Evolutionary conservation across 2,329 filamentous ascomycete genomes (phyloP).

Genomic region (Fusarium setosum): DNA sequence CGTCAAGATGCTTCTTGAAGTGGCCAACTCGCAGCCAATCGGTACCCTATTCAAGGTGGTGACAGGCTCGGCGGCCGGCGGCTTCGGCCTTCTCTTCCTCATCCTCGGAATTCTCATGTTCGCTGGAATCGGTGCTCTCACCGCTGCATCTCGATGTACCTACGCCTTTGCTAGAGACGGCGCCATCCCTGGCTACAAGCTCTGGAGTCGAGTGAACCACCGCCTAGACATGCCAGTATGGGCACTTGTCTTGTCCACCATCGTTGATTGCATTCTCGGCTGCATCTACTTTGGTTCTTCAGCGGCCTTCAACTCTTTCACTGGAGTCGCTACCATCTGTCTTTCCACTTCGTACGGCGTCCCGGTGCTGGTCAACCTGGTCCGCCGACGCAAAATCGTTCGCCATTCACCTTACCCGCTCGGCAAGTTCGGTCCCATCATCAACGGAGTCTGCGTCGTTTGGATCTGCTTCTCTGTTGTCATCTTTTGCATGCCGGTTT

Average conservation of each 20-base stretch:
- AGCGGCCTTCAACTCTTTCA: slow-evolving; percentile 84
- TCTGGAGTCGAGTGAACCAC: slow-evolving; percentile 75
- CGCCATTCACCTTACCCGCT: slow-evolving; percentile 74
- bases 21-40: slow-evolving; percentile 80
- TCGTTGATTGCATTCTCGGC: slow-evolving; percentile 77
- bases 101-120: slow-evolving; percentile 83
- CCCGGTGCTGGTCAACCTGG: slow-evolving; percentile 77
- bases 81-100: slow-evolving; percentile 80
- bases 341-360: slow-evolving; percentile 80
- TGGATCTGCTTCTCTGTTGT: slow-evolving; percentile 79
- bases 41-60: slow-evolving; percentile 80
- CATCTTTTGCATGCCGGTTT: slow-evolving; percentile 81
- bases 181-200: slow-evolving; percentile 75
- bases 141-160: slow-evolving; percentile 78
- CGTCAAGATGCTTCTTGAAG: slow-evolving; percentile 70
- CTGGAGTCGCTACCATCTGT: slow-evolving; percentile 83
- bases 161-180: slow-evolving; percentile 82
- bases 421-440: slow-evolving; percentile 73
- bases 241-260: slow-evolving; percentile 75
- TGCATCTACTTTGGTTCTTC: slow-evolving; percentile 84
- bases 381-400: slow-evolving; percentile 75
- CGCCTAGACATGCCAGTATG: slow-evolving; percentile 76
- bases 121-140: slow-evolving; percentile 79
- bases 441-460: slow-evolving; percentile 74
- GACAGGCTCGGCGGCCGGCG: slow-evolving; percentile 77